Percentiles rank a stretch among this genome's conserved stretches.
These are phyloP conservation scores for Bryoerythrophyllum caledonicum DNA, from an alignment of 225 moss, liverwort and hornwort genomes.

Conservation along the genomic window DNA sequence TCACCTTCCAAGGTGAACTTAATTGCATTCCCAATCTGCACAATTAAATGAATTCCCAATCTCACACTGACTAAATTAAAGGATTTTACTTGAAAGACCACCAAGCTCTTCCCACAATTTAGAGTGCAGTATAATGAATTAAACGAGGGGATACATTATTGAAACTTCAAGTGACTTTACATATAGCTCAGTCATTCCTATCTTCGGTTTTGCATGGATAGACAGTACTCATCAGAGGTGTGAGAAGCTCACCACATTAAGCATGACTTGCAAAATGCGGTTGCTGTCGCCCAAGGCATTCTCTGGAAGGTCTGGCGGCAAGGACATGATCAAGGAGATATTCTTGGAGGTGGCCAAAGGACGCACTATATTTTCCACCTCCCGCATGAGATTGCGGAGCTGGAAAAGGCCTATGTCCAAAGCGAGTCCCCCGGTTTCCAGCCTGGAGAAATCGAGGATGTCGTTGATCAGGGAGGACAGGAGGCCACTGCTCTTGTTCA, in stretches of 20 bases:
- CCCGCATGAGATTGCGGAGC: conserved; percentile 42
- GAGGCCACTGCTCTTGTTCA: conserved; percentile 61
- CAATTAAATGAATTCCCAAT: no score
- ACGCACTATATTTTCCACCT: conserved; percentile 56
- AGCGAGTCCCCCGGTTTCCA: conserved; percentile 51
- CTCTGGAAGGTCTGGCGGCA: conserved; percentile 34
- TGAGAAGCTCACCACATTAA: conserved; percentile 50
- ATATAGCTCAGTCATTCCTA: neutral
- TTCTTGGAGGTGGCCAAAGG: conserved; percentile 46
- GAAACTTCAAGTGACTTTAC: no score
- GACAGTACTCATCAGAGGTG: neutral
- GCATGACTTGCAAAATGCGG: conserved; percentile 58
- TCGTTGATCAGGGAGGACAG: conserved; percentile 61
- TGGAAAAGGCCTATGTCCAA: conserved; percentile 41
- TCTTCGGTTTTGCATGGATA: neutral
- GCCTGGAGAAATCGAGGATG: conserved; percentile 56
- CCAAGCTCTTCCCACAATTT: no score
- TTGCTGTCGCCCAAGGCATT: conserved; percentile 47
- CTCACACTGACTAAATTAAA: no score
- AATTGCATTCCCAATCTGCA: conserved; percentile 78
- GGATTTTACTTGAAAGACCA: no score
- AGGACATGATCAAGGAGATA: conserved; percentile 29
- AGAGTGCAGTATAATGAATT: no score
- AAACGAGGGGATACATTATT: no score
- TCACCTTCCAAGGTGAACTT: conserved; percentile 80